phyloP scores from a whole-genome alignment of 2,329 filamentous ascomycete genomes.

The Aspergillus versicolor region DNA sequence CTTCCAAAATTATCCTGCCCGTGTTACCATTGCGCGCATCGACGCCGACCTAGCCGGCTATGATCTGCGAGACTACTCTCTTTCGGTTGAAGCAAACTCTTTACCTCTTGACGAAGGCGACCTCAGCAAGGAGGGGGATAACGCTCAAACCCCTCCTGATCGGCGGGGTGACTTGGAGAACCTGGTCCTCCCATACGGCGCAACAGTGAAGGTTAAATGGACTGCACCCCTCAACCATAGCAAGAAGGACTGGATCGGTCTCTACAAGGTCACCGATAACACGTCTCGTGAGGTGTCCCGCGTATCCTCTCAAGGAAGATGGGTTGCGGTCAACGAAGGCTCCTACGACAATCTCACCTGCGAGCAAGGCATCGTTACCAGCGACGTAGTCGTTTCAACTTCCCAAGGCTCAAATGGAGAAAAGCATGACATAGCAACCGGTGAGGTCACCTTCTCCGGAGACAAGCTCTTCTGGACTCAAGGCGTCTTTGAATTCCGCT shows the following conservation, averaged over 20 bases:
- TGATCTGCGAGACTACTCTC: conserved; percentile 75
- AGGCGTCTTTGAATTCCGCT: conserved; percentile 93
- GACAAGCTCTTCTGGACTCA: conserved; percentile 98
- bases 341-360: conserved; percentile 73
- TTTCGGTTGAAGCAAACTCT: conserved; percentile 70
- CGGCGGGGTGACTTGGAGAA: conserved; percentile 66
- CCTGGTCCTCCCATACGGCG: conserved; percentile 80
- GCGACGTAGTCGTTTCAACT: conserved; percentile 59
- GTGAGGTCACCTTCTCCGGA: conserved; percentile 83
- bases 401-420: conserved; percentile 44
- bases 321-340: conserved; percentile 77
- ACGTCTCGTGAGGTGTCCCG: conserved; percentile 79
- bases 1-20: conserved; percentile 85
- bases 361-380: conserved; percentile 72
- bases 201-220: conserved; percentile 88
- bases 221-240: conserved; percentile 82
- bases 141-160: conserved; percentile 65
- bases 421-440: conserved; percentile 63
- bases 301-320: conserved; percentile 81
- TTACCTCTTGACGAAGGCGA: conserved; percentile 55
- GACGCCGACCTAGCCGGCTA: conserved; percentile 77
- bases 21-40: conserved; percentile 77
- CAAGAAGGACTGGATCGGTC: conserved; percentile 90
- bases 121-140: conserved; percentile 70
- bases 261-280: conserved; percentile 96